These are phyloP conservation scores for Tricholoma sp. DNA, from an alignment of 768 basidiomycete species.

Conservation along the genomic window DNA sequence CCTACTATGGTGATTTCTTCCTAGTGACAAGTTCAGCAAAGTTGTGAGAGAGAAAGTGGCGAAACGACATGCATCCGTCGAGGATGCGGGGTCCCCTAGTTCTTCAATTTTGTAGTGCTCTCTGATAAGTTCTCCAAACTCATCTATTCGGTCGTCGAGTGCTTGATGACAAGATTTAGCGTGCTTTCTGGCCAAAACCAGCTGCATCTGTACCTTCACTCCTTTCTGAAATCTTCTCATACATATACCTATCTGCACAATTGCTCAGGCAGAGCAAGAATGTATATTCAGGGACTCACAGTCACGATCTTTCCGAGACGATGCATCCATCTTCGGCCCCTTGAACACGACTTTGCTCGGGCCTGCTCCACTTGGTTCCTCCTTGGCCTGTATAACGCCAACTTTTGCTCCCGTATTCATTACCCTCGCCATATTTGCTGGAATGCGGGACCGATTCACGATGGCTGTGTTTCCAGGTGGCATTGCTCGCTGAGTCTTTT, in stretches of 20 bases:
- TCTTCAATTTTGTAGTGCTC: constrained; percentile 68
- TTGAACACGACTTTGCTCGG: constrained; percentile 28
- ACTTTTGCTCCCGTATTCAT: constrained; percentile 9
- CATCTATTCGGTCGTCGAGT: constrained; percentile 85
- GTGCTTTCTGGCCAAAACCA: not conserved
- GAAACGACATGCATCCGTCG: constrained; percentile 33
- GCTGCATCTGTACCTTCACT: constrained; percentile 57
- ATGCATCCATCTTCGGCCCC: constrained; percentile 33
- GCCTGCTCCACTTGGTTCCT: constrained; percentile 27
- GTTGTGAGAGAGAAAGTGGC: not conserved
- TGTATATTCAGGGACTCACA: constrained; percentile 40
- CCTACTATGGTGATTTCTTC: constrained; percentile 69
- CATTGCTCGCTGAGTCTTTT: constrained; percentile 28
- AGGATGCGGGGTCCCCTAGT: constrained; percentile 62
- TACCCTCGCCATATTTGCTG: constrained; percentile 21
- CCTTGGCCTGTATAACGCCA: constrained; percentile 27
- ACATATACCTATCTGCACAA: constrained; percentile 82
- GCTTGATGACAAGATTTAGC: constrained; percentile 32
- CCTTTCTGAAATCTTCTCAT: constrained; percentile 81
- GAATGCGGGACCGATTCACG: constrained; percentile 32
- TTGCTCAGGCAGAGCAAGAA: not conserved
- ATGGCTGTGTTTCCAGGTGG: constrained; percentile 21
- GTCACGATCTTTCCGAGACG: constrained; percentile 41
- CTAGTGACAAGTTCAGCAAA: constrained; percentile 25
- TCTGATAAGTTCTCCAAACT: constrained; percentile 69